phyloP scores from a whole-genome alignment of 2,329 filamentous ascomycete genomes.

The Cordyceps cicadae region DNA sequence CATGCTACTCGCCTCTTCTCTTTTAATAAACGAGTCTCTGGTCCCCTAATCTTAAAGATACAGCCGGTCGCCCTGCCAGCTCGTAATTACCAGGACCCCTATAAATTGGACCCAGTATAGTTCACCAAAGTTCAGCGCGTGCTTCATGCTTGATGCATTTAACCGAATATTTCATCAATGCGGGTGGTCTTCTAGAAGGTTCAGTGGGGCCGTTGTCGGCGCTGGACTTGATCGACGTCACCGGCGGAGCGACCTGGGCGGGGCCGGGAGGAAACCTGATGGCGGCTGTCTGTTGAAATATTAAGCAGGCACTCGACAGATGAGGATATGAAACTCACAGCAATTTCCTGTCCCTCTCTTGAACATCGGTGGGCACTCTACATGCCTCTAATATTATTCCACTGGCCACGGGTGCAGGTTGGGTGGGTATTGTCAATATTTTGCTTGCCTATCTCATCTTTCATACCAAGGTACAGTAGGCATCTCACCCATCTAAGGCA shows the following conservation, averaged over 20 bases:
- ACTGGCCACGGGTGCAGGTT: too few species aligned
- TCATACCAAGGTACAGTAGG: too few species aligned
- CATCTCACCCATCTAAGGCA: too few species aligned
- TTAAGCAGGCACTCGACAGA: too few species aligned
- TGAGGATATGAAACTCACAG: too few species aligned
- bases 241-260: neutral
- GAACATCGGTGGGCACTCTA: too few species aligned
- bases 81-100: constrained; percentile 7
- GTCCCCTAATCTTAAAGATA: neutral
- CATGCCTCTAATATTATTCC: too few species aligned
- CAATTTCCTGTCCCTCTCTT: too few species aligned
- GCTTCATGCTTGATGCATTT: constrained; percentile 4
- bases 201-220: constrained; percentile 29
- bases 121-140: neutral
- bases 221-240: constrained; percentile 1
- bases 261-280: neutral
- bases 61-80: neutral
- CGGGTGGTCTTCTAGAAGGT: constrained; percentile 35
- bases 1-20: neutral
- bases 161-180: constrained; percentile 29
- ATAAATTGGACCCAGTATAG: constrained; percentile 5
- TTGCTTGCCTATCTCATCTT: too few species aligned
- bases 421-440: too few species aligned
- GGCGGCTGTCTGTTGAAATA: too few species aligned
- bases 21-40: neutral